Conservation (phyloP, 495 filamentous ascomycete genomes). For the Talaromyces nanjingensis region DNA sequence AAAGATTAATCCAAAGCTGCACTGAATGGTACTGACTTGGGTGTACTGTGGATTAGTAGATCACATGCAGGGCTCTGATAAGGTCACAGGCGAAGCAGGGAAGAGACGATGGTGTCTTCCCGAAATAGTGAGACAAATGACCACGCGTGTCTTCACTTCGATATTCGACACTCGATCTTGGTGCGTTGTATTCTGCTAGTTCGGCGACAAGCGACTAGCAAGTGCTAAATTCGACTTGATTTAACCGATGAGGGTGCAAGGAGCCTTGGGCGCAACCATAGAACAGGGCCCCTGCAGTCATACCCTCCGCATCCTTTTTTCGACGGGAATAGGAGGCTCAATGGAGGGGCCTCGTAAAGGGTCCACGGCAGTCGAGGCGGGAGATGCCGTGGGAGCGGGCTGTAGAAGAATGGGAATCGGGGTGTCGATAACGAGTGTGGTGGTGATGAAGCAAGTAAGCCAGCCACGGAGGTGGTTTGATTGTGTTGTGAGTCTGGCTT, state of each 20-base stretch:
- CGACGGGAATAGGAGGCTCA: conserved; percentile 4
- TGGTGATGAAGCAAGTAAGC: conserved; percentile 10
- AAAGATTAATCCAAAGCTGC: not conserved
- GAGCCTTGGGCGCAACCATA: conserved; percentile 42
- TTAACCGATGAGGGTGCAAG: conserved; percentile 28
- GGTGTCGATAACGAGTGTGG: conserved; percentile 11
- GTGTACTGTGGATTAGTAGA: not conserved
- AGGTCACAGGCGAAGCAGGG: not conserved
- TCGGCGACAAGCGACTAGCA: not conserved
- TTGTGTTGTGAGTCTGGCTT: not conserved
- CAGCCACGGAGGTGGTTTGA: conserved; percentile 2
- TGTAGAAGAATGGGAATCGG: not conserved
- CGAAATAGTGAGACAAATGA: not conserved
- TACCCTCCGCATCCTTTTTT: conserved; percentile 41
- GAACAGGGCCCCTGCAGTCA: conserved; percentile 39
- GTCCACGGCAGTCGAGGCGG: conserved; percentile 7
- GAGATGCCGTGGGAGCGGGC: not conserved
- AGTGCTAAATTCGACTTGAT: not conserved
- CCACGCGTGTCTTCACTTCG: not conserved
- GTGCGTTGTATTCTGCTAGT: not conserved
- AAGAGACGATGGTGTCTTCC: not conserved
- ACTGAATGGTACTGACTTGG: not conserved
- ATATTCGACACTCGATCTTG: not conserved
- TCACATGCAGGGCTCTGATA: conserved; percentile 2
- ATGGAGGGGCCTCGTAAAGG: conserved; percentile 11